Conservation (phyloP, 2,329 filamentous ascomycete species). For the Cladophialophora carrionii region DNA sequence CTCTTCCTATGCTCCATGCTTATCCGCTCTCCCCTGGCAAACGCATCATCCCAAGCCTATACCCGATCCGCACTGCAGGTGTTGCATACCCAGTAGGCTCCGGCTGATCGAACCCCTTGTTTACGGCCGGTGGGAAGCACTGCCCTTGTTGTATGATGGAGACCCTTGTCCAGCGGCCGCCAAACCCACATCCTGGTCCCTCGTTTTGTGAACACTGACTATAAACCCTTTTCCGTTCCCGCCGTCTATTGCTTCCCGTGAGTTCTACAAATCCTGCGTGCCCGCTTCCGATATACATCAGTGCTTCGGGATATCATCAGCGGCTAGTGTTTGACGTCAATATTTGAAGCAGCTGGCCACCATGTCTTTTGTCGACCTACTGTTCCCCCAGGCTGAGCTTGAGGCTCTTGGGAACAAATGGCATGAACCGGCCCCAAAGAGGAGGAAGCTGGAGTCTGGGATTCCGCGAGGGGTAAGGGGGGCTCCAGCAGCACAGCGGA, state of each 20-base stretch:
- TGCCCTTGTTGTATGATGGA: conserved; percentile 7
- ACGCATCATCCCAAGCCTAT: conserved; percentile 1
- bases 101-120: conserved; percentile 13
- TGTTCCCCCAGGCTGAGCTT: conserved; percentile 32
- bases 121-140: conserved; percentile 20
- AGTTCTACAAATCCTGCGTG: conserved; percentile 14
- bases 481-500: conserved; percentile 2
- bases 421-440: conserved; percentile 28
- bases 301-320: conserved; percentile 4
- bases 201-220: conserved; percentile 8
- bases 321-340: background rate
- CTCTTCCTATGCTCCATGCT: conserved; percentile 21
- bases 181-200: conserved; percentile 1
- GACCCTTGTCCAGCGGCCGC: background rate
- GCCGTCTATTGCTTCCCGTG: conserved; percentile 9
- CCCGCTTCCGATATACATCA: conserved; percentile 23
- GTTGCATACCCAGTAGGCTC: background rate
- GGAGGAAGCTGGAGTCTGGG: conserved; percentile 26
- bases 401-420: conserved; percentile 35
- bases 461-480: background rate
- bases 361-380: conserved; percentile 32
- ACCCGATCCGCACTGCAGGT: conserved; percentile 24
- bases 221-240: conserved; percentile 32
- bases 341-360: background rate
- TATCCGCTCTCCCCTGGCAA: conserved; percentile 11